Percentiles rank a stretch among this genome's conserved stretches.
These are phyloP conservation scores for Talaromyces stipitatus DNA, from an alignment of 495 filamentous ascomycete species.

Conservation along the genomic window DNA sequence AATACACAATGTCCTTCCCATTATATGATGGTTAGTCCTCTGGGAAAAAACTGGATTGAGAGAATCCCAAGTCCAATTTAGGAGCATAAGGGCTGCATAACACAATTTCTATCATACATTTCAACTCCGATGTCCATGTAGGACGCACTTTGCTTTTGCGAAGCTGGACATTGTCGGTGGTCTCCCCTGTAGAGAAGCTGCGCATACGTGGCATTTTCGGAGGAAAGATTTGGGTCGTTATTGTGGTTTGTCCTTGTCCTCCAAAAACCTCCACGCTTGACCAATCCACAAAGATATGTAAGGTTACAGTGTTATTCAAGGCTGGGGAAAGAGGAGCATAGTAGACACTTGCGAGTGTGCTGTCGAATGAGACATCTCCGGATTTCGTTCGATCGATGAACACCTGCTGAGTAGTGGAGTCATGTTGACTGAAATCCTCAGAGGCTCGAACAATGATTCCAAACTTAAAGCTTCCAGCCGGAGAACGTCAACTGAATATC, in stretches of 20 bases:
- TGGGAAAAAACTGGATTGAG: not conserved
- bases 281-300: slow-evolving; percentile 26
- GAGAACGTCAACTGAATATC: slow-evolving; percentile 19
- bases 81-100: not conserved
- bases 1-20: not conserved
- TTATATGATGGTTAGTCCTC: not conserved
- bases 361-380: slow-evolving; percentile 20
- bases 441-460: slow-evolving; percentile 19
- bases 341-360: slow-evolving; percentile 20
- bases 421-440: slow-evolving; percentile 30
- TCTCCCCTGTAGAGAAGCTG: slow-evolving; percentile 15
- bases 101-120: not conserved
- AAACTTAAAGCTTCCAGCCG: slow-evolving; percentile 11
- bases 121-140: slow-evolving; percentile 2
- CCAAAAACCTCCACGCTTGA: slow-evolving; percentile 29
- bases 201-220: slow-evolving; percentile 12
- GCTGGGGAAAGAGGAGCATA: slow-evolving; percentile 13
- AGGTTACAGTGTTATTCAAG: slow-evolving; percentile 11
- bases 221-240: slow-evolving; percentile 31
- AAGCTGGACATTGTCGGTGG: slow-evolving; percentile 14
- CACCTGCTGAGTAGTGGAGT: slow-evolving; percentile 27
- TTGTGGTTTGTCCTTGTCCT: slow-evolving; percentile 21
- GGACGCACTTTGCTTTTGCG: slow-evolving; percentile 1
- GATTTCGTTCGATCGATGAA: slow-evolving; percentile 23
- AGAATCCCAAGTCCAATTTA: not conserved